Conservation (phyloP, 2,329 filamentous ascomycete genomes). For the Beauveria sp. region DNA sequence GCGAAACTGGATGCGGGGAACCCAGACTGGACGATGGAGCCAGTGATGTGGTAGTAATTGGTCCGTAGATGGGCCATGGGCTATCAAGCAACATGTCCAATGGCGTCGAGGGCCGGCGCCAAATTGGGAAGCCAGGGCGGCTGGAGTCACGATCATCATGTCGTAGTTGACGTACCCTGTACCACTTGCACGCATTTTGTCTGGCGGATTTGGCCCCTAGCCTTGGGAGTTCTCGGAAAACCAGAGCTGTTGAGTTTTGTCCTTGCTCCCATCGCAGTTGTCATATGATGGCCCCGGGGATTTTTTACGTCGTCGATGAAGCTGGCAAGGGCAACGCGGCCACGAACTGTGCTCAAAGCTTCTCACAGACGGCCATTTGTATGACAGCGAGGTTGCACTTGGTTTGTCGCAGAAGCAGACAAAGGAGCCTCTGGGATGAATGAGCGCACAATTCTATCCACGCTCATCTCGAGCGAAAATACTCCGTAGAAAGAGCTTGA, state of each 20-base stretch:
- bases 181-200: background rate
- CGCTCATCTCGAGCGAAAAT: background rate
- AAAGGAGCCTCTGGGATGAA: background rate
- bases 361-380: too few relatives aligned
- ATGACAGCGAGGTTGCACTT: background rate
- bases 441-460: too few relatives aligned
- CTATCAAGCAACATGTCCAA: constrained; percentile 1
- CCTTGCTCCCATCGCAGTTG: too few relatives aligned
- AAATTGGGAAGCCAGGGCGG: constrained; percentile 6
- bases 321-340: too few relatives aligned
- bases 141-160: background rate
- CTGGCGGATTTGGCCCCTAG: background rate
- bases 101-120: background rate
- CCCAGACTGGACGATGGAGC: constrained; percentile 1
- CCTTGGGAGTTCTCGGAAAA: background rate
- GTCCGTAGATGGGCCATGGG: background rate
- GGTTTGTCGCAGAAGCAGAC: background rate
- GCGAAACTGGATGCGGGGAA: constrained; percentile 1
- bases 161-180: background rate
- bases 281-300: too few relatives aligned
- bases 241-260: background rate
- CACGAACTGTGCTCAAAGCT: too few relatives aligned
- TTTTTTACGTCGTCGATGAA: too few relatives aligned
- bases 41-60: constrained; percentile 1
- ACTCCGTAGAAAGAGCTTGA: background rate